phyloP scores from a whole-genome alignment of 2,329 filamentous ascomycete genomes.

The Zymoseptoria crescenta region DNA sequence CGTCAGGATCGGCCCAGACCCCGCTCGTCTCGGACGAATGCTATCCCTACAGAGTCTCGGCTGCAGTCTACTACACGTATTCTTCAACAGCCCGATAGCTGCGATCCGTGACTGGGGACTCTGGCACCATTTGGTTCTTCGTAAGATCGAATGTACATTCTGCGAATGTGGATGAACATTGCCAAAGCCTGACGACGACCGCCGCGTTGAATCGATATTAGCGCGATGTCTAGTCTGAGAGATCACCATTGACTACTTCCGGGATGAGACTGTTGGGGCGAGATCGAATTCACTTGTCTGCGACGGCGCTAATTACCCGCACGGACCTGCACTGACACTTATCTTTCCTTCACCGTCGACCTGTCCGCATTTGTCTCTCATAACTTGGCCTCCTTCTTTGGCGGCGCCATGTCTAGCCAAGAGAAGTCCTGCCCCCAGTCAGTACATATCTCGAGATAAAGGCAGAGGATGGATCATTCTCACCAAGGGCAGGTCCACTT shows the following conservation, averaged over 20 bases:
- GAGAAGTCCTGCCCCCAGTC: slow-evolving; percentile 22
- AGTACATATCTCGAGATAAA: slow-evolving; percentile 1
- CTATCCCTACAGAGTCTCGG: background rate
- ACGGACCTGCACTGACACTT: background rate
- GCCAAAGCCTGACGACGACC: background rate
- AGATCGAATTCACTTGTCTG: background rate
- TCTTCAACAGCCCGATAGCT: too few species aligned
- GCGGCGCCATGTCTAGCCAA: slow-evolving; percentile 25
- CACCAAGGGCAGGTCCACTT: slow-evolving; percentile 23
- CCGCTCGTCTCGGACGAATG: background rate
- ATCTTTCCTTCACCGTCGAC: background rate
- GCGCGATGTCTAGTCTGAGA: too few species aligned
- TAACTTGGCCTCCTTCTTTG: slow-evolving; percentile 20
- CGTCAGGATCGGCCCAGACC: background rate
- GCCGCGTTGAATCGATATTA: too few species aligned
- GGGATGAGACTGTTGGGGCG: background rate
- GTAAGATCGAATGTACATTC: too few species aligned
- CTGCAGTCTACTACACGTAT: too few species aligned
- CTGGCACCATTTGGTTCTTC: too few species aligned
- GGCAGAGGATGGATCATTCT: slow-evolving; percentile 1
- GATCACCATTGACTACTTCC: background rate
- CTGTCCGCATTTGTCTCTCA: slow-evolving; percentile 1
- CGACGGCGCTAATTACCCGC: background rate
- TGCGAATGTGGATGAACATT: too few species aligned
- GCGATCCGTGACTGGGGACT: too few species aligned